Percentiles rank a stretch among this genome's conserved stretches.
Conservation (phyloP, 1,284 basidiomycete genomes). For the Trametes polyzona region DNA sequence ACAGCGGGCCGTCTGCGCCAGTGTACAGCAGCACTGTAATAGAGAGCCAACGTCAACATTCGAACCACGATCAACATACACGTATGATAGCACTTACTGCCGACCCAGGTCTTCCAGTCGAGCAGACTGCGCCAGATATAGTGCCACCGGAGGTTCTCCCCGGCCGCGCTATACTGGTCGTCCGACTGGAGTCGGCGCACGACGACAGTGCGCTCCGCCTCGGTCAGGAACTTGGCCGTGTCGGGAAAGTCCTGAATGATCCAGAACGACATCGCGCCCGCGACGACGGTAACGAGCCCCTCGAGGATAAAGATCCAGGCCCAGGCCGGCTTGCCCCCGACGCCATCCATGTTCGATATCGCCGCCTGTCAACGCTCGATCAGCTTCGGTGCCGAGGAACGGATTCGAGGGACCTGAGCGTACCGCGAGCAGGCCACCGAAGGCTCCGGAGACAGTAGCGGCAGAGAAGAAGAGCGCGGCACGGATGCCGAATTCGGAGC, state of each 20-base stretch:
- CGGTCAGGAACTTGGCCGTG: constrained; percentile 74
- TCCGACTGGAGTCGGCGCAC: constrained; percentile 71
- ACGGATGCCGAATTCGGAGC: constrained; percentile 68
- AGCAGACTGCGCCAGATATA: constrained; percentile 63
- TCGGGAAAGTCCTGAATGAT: constrained; percentile 84
- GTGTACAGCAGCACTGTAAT: constrained; percentile 56
- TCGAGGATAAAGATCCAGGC: constrained; percentile 79
- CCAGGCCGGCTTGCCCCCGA: constrained; percentile 64
- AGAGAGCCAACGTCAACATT: neutral
- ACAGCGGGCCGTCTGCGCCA: constrained; percentile 66
- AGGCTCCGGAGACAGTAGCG: constrained; percentile 72
- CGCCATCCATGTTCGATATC: constrained; percentile 68
- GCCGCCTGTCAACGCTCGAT: constrained; percentile 48
- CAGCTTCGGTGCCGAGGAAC: constrained; percentile 4
- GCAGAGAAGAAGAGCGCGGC: constrained; percentile 78
- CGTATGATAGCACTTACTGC: constrained; percentile 45
- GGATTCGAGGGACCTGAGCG: constrained; percentile 24
- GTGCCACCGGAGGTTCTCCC: constrained; percentile 63
- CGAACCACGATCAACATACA: neutral
- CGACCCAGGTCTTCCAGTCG: constrained; percentile 79
- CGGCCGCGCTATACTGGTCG: constrained; percentile 73
- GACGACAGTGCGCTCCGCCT: constrained; percentile 69
- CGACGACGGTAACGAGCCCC: constrained; percentile 67
- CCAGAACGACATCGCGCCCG: constrained; percentile 71
- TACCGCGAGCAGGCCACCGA: constrained; percentile 70